A percentile compares a stretch with the other conserved stretches of the same genome.
Evolutionary conservation across 2,329 filamentous ascomycete species (phyloP).

Genomic region (Sclerotinia minor): DNA sequence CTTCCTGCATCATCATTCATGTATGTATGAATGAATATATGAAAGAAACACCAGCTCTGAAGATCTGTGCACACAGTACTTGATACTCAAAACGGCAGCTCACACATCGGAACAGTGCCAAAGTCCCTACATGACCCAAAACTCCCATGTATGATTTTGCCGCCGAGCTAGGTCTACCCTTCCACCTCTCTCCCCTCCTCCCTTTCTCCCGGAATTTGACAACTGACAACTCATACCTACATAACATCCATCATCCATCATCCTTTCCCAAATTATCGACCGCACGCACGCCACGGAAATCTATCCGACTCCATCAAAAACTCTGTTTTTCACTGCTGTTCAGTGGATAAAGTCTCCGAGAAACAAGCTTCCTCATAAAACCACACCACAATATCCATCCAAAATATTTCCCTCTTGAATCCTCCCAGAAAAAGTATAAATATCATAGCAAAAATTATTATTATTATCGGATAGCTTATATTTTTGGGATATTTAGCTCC

Average conservation of each 20-base stretch:
- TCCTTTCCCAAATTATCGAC: background rate
- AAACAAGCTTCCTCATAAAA: background rate
- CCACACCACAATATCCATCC: background rate
- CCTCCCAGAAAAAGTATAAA: background rate
- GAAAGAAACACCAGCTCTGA: background rate
- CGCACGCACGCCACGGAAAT: background rate
- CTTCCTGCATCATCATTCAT: background rate
- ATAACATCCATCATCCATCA: slow-evolving; percentile 5
- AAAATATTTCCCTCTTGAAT: background rate
- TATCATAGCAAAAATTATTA: background rate
- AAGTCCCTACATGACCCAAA: background rate
- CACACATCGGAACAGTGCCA: background rate
- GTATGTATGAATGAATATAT: background rate
- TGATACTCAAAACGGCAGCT: background rate
- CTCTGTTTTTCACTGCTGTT: too few species aligned
- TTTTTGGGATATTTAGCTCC: background rate
- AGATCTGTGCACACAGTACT: background rate
- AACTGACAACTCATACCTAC: slow-evolving; percentile 17
- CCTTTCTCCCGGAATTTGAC: slow-evolving; percentile 8
- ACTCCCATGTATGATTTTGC: background rate
- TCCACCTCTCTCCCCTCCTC: background rate
- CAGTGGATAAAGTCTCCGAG: background rate
- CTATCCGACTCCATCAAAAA: background rate
- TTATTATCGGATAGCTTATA: background rate
- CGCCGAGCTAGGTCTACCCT: slow-evolving; percentile 17